Conservation (phyloP, 2,329 filamentous ascomycete species). For the Colletotrichum coccodes region DNA sequence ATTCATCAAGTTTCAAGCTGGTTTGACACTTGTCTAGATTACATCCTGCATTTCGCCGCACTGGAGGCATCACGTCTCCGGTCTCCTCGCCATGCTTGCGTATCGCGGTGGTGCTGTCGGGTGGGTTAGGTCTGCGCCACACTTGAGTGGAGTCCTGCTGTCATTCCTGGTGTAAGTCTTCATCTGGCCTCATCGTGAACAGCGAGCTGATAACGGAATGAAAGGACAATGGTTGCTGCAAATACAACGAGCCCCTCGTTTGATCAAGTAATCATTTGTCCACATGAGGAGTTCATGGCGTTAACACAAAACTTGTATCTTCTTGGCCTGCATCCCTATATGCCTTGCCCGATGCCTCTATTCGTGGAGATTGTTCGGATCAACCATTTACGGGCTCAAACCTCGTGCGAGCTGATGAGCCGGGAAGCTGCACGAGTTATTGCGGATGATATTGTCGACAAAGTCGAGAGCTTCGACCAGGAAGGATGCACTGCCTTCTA, state of each 20-base stretch:
- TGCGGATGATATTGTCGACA: slow-evolving; percentile 23
- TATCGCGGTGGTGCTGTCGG: slow-evolving; percentile 15
- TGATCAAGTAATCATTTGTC: slow-evolving; percentile 38
- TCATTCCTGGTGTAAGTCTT: slow-evolving; percentile 18
- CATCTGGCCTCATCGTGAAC: no score
- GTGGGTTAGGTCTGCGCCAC: slow-evolving; percentile 3
- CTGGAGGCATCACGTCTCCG: slow-evolving; percentile 31
- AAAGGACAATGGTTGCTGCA: slow-evolving; percentile 43
- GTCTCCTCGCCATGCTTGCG: slow-evolving; percentile 26
- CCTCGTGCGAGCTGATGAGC: slow-evolving; percentile 18
- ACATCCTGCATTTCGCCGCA: slow-evolving; percentile 24
- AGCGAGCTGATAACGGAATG: neutral
- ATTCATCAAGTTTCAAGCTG: neutral
- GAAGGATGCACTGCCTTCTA: slow-evolving; percentile 41
- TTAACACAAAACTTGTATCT: slow-evolving; percentile 37
- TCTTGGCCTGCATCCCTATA: slow-evolving; percentile 36
- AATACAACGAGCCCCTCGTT: slow-evolving; percentile 49
- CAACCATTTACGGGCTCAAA: slow-evolving; percentile 45
- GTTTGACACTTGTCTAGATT: slow-evolving; percentile 3
- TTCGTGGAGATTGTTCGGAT: slow-evolving; percentile 47
- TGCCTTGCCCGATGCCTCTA: slow-evolving; percentile 42
- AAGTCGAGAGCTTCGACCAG: slow-evolving; percentile 42
- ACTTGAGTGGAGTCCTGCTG: neutral
- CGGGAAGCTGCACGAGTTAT: slow-evolving; percentile 18
- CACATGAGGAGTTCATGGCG: slow-evolving; percentile 40